Evolutionary conservation across 2,329 filamentous ascomycete genomes (phyloP).

Genomic region (Epichloe scottii): DNA sequence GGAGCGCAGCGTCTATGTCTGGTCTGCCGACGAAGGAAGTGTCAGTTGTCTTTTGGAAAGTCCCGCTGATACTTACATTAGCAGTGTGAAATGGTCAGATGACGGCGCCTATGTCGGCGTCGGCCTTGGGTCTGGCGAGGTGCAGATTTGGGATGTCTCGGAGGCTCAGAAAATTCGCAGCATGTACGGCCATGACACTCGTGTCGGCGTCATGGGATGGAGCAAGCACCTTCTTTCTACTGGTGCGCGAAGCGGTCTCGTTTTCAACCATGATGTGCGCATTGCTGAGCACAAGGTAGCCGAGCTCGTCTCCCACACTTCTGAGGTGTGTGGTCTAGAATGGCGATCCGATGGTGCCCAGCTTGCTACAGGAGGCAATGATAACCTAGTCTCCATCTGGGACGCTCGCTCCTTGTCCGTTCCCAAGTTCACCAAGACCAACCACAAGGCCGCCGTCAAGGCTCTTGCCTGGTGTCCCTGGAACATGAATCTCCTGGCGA

Average conservation of each 20-base stretch:
- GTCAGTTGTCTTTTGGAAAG: constrained; percentile 86
- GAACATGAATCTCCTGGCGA: constrained; percentile 94
- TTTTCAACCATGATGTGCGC: constrained; percentile 98
- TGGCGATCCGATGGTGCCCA: constrained; percentile 95
- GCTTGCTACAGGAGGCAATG: constrained; percentile 93
- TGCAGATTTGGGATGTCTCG: constrained; percentile 98
- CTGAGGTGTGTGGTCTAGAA: constrained; percentile 94
- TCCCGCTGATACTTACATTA: constrained; percentile 82
- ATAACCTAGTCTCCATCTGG: constrained; percentile 99
- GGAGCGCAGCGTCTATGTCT: constrained; percentile 94
- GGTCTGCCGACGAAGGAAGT: constrained; percentile 88
- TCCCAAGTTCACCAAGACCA: constrained; percentile 98
- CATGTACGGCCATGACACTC: constrained; percentile 96
- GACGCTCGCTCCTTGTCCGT: constrained; percentile 86
- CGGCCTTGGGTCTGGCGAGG: constrained; percentile 86
- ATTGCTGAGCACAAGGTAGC: constrained; percentile 96
- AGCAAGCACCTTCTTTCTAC: constrained; percentile 97
- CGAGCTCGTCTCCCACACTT: constrained; percentile 92
- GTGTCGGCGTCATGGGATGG: constrained; percentile 97
- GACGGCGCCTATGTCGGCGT: constrained; percentile 95
- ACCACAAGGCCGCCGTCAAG: constrained; percentile 98
- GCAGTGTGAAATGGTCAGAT: constrained; percentile 97
- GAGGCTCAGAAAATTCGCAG: constrained; percentile 91
- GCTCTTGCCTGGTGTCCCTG: constrained; percentile 97
- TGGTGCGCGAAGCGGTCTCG: constrained; percentile 83